Evolutionary conservation across 176 grass and related monocot genomes (phyloP), one percentile per base, ranked within the genome.

Genomic region (Cenchrus purpureus): DNA sequence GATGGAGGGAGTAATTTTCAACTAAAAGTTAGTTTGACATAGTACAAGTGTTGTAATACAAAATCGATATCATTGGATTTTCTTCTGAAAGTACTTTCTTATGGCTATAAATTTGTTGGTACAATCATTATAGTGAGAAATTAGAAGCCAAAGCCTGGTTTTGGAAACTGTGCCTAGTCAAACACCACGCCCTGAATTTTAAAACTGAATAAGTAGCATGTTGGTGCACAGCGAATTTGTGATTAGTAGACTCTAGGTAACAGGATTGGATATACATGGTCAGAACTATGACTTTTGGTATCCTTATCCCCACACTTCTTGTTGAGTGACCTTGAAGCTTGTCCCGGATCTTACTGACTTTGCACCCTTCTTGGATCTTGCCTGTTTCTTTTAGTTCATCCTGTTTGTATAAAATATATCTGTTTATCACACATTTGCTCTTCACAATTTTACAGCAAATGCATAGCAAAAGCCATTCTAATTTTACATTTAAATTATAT

Each of bases 191-290:
- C 13, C 5, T 55, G 14, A 16, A 55, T 55, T 55, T 55, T 16
- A 4, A 55, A 55, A 6, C 14, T 4, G 50, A 52, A 12, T 12
- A 4, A 55, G 25, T 79, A 66, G 12, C 49, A 55, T 34, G 34
- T 79, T 56, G 65, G 59, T 46, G 62, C 49, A 19, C 20, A 53
- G 49, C 67, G 17, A 67, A 75, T 74, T 87, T 45, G 48, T 19
- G 59, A 49, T 74, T 67, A 68, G 73, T 88, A 67, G 12, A 59
- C 73, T 71, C 86, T 78, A 65, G 54, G 16, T 68, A 66, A 9
- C 25, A 17, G 15, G 17, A 13, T 56, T 43, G 29, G 46, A 43
- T 70, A 68, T 43, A 68, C 32, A 57, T 82, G 11, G 19, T 37
- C 79, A 0, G 10, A 65, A 54, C 34, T 81, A 34, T 65, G 11